A percentile compares a stretch with the other conserved stretches of the same genome.
These are phyloP conservation scores for Pharus latifolius DNA, from an alignment of 176 grass and related monocot genomes.

Conservation along the genomic window DNA sequence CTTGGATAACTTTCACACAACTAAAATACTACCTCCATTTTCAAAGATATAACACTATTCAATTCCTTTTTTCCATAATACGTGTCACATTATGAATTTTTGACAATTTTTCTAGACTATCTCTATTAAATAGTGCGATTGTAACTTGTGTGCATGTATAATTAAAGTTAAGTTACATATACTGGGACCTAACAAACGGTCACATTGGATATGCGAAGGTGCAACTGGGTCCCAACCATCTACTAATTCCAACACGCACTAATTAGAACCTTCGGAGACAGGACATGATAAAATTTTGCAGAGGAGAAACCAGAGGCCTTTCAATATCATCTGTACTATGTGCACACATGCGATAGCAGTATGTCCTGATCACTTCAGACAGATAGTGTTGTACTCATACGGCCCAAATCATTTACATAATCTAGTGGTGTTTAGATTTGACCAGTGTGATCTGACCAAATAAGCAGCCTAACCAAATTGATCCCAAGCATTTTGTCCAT, in stretches of 20 bases:
- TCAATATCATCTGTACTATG: not conserved
- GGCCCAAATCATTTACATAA: not conserved
- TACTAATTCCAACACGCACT: constrained; percentile 9
- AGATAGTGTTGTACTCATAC: not conserved
- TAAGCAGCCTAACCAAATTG: not conserved
- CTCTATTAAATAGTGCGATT: no score
- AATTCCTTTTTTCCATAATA: no score
- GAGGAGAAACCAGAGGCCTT: not conserved
- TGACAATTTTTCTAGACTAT: no score
- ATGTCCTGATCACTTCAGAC: not conserved
- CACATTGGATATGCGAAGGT: not conserved
- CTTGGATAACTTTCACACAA: not conserved
- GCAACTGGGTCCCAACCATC: not conserved
- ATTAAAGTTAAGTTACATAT: no score
- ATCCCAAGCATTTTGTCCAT: not conserved
- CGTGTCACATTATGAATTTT: no score
- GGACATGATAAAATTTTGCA: not conserved
- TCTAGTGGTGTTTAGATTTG: not conserved
- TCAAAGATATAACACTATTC: no score
- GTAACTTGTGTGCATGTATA: no score
- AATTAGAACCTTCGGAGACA: not conserved
- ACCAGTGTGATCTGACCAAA: not conserved
- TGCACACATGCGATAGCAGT: not conserved
- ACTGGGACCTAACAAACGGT: not conserved
- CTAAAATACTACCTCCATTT: no score